Evolutionary conservation across 768 basidiomycete genomes (phyloP).

Genomic region (Suillus subluteus): DNA sequence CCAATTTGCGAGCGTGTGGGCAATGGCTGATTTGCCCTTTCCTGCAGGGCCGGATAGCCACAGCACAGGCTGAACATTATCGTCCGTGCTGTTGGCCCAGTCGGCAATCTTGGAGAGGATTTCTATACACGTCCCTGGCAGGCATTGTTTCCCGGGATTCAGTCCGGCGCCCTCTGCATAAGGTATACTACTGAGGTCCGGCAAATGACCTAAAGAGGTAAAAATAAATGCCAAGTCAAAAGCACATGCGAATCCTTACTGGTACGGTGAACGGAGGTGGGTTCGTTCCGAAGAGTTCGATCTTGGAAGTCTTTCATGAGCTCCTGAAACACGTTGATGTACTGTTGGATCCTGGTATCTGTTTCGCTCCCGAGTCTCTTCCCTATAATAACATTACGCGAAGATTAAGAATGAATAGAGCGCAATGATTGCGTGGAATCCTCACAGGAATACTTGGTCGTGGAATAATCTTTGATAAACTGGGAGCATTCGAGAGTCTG

Average conservation of each 20-base stretch:
- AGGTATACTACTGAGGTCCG: neutral
- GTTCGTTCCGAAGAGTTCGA: too few species aligned
- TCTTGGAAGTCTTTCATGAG: too few species aligned
- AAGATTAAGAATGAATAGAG: too few species aligned
- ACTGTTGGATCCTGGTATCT: too few species aligned
- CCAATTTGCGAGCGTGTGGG: neutral
- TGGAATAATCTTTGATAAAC: slow-evolving; percentile 14
- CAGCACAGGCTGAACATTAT: slow-evolving; percentile 15
- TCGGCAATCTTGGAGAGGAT: slow-evolving; percentile 19
- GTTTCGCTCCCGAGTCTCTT: too few species aligned
- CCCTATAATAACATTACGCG: too few species aligned
- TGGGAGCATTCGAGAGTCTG: slow-evolving; percentile 11
- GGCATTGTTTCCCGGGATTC: slow-evolving; percentile 14
- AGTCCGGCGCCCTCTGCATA: slow-evolving; percentile 1
- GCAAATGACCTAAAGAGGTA: neutral
- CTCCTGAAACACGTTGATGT: too few species aligned
- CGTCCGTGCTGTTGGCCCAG: slow-evolving; percentile 14
- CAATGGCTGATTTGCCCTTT: slow-evolving; percentile 16
- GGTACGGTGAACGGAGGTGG: too few species aligned
- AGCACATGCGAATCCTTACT: neutral
- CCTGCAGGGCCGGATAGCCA: slow-evolving; percentile 31
- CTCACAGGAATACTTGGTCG: slow-evolving; percentile 10
- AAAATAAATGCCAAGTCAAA: neutral
- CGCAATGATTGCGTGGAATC: too few species aligned
- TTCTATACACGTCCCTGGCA: slow-evolving; percentile 18